Conservation (phyloP, 2,329 filamentous ascomycete species). For the Decorospora gaudefroyi region DNA sequence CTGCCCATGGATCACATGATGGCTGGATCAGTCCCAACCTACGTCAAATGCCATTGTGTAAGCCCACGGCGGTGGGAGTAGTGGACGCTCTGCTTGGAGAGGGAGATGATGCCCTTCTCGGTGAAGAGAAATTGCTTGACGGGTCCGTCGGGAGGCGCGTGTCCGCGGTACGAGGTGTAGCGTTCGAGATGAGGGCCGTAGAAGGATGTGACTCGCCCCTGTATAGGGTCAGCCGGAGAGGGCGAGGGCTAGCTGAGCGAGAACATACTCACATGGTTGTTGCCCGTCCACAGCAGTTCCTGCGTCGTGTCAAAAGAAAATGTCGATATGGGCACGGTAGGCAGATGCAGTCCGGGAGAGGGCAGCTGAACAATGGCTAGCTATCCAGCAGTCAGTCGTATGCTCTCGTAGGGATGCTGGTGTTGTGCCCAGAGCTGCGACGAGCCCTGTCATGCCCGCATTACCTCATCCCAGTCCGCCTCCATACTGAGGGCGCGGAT, state of each 20-base stretch:
- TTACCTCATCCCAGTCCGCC: slow-evolving; percentile 58
- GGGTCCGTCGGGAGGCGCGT: slow-evolving; percentile 70
- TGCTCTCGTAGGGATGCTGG: slow-evolving; percentile 2
- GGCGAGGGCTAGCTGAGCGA: background rate
- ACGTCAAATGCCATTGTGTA: slow-evolving; percentile 86
- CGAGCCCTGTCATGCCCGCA: too few relatives aligned
- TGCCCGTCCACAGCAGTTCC: slow-evolving; percentile 91
- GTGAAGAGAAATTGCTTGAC: slow-evolving; percentile 90
- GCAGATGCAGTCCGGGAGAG: slow-evolving; percentile 68
- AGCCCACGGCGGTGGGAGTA: slow-evolving; percentile 82
- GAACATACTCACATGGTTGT: slow-evolving; percentile 72
- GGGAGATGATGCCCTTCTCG: slow-evolving; percentile 84
- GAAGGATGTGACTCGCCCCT: slow-evolving; percentile 90
- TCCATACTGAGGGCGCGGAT: slow-evolving; percentile 51
- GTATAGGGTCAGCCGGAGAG: slow-evolving; percentile 17
- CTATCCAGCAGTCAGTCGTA: slow-evolving; percentile 52
- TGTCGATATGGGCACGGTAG: slow-evolving; percentile 73
- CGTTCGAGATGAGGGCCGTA: slow-evolving; percentile 81
- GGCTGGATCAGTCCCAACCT: slow-evolving; percentile 43
- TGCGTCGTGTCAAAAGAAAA: slow-evolving; percentile 87
- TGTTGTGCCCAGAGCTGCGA: background rate
- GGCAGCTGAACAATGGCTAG: slow-evolving; percentile 81
- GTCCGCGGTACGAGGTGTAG: slow-evolving; percentile 89
- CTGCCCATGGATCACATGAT: background rate
- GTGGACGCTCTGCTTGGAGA: slow-evolving; percentile 83